These are phyloP conservation scores for Penicillium expansum DNA, from an alignment of 2,329 filamentous ascomycete genomes.

Conservation along the genomic window DNA sequence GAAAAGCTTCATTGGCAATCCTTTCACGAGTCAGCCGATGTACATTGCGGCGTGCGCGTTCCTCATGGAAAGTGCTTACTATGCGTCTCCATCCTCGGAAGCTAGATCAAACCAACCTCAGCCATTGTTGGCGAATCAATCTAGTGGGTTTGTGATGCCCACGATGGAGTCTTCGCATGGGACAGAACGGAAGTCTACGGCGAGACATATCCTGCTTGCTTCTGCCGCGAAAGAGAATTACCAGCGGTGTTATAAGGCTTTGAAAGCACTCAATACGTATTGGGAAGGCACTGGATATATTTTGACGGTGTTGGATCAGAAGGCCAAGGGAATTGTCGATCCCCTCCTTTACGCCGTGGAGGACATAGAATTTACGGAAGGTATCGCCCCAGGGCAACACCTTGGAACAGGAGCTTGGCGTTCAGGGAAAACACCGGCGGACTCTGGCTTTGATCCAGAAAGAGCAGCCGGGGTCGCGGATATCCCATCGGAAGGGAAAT, in stretches of 20 bases:
- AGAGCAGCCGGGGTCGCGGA: constrained; percentile 22
- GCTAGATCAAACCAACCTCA: constrained; percentile 52
- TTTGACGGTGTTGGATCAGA: constrained; percentile 79
- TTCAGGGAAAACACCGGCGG: constrained; percentile 32
- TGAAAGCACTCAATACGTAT: constrained; percentile 76
- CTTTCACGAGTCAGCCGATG: constrained; percentile 85
- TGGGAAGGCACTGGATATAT: constrained; percentile 89
- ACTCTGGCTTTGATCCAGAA: constrained; percentile 26
- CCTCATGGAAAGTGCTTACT: constrained; percentile 74
- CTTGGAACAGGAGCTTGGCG: constrained; percentile 54
- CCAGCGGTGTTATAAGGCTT: constrained; percentile 77
- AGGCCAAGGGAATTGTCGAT: constrained; percentile 81
- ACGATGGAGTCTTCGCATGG: constrained; percentile 29
- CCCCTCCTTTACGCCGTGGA: constrained; percentile 64
- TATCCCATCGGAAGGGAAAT: constrained; percentile 31
- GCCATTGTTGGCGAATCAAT: constrained; percentile 31
- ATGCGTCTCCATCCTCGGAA: constrained; percentile 64
- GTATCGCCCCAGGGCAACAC: constrained; percentile 52
- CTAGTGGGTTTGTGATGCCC: constrained; percentile 37
- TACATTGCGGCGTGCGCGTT: constrained; percentile 90
- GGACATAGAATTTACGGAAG: constrained; percentile 71
- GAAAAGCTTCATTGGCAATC: constrained; percentile 82
- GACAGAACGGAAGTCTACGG: constrained; percentile 35
- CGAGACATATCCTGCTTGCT: constrained; percentile 72
- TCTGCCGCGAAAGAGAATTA: constrained; percentile 84